Evolutionary conservation across 2,329 filamentous ascomycete genomes (phyloP).

Genomic region (Aspergillus caelatus): DNA sequence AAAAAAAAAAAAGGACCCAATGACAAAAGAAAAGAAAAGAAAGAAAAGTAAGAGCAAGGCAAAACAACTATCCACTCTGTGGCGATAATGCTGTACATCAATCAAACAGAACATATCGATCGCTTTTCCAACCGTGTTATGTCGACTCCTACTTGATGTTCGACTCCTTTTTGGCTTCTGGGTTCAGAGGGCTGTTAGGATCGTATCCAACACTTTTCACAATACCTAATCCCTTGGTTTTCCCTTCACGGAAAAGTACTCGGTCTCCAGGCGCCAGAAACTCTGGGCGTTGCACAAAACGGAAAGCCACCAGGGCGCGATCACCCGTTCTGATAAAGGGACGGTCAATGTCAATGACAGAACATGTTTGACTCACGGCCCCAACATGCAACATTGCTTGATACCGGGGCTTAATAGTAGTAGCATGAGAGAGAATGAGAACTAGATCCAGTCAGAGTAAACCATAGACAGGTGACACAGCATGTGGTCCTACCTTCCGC

Average conservation of each 20-base stretch:
- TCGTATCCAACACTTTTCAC: conserved; percentile 93
- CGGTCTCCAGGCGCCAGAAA: conserved; percentile 87
- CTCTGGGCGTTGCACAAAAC: conserved; percentile 91
- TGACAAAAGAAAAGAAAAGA: neutral
- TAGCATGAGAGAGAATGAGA: conserved; percentile 91
- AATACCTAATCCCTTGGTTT: conserved; percentile 93
- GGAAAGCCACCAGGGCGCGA: conserved; percentile 89
- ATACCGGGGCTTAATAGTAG: conserved; percentile 94
- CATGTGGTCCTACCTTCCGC: conserved; percentile 64
- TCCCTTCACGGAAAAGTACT: conserved; percentile 88
- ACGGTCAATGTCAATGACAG: conserved; percentile 97
- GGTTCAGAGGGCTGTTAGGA: conserved; percentile 55
- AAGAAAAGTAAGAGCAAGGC: neutral
- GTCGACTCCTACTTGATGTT: conserved; percentile 8
- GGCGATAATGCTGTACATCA: neutral
- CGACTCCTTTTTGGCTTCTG: conserved; percentile 34
- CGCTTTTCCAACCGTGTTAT: neutral
- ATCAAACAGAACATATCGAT: conserved; percentile 1
- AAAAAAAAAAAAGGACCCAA: neutral
- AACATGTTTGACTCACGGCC: conserved; percentile 90
- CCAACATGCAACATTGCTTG: conserved; percentile 98
- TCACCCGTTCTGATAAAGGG: conserved; percentile 93
- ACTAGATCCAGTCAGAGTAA: conserved; percentile 53
- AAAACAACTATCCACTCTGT: neutral
- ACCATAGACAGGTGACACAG: neutral